Percentiles rank a stretch among this genome's conserved stretches.
phyloP scores from a whole-genome alignment of 2,329 filamentous ascomycete genomes.

The Amauroascus verrucosus region DNA sequence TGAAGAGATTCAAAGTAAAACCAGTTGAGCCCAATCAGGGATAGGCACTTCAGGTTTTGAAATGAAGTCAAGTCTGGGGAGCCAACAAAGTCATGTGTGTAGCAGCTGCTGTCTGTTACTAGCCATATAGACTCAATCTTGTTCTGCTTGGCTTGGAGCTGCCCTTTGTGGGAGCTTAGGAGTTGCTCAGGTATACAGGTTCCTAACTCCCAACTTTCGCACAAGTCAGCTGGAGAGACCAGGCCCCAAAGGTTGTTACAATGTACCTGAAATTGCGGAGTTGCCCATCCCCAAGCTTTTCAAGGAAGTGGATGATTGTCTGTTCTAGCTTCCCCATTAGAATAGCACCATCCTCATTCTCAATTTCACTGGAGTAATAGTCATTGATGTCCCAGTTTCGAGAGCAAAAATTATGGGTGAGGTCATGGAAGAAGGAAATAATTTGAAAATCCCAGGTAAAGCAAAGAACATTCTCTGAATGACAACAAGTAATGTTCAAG shows the following conservation, averaged over 20 bases:
- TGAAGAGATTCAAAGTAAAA: background rate
- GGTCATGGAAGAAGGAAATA: constrained; percentile 1
- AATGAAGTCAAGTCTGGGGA: constrained; percentile 2
- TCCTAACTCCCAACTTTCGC: background rate
- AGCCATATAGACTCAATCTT: constrained; percentile 4
- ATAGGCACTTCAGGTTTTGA: constrained; percentile 1
- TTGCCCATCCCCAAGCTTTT: background rate
- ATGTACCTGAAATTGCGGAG: constrained; percentile 2
- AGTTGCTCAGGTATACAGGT: constrained; percentile 4
- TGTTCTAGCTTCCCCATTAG: background rate
- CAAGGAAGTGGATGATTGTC: background rate
- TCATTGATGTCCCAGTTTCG: background rate
- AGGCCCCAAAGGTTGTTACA: background rate
- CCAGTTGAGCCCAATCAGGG: background rate
- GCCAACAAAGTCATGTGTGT: background rate
- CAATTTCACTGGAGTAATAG: background rate
- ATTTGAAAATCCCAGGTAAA: background rate
- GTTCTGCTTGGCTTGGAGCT: constrained; percentile 5
- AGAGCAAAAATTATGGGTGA: background rate
- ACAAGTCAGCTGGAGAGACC: background rate
- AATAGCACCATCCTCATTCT: constrained; percentile 1
- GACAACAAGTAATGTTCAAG: background rate
- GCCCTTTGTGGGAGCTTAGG: background rate
- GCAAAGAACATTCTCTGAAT: background rate
- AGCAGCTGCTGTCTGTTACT: background rate